Percentiles rank a stretch among this genome's conserved stretches.
Evolutionary conservation across 1,284 basidiomycete genomes (phyloP).

Genomic region (Irpex sp.): DNA sequence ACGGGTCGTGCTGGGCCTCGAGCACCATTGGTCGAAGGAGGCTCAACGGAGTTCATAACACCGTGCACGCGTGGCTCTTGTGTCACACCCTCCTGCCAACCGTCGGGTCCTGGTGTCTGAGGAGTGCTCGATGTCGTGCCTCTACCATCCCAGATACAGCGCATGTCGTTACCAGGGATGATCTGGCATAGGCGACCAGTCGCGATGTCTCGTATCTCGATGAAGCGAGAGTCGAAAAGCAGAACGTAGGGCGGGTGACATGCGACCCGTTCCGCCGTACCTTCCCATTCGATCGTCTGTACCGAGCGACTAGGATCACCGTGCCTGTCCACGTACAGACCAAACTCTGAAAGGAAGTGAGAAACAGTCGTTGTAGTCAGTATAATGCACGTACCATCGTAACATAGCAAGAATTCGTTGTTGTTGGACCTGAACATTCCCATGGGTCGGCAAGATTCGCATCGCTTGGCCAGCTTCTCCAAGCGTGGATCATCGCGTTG

Average conservation of each 20-base stretch:
- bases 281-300: conserved; percentile 92
- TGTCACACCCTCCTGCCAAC: conserved; percentile 42
- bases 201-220: conserved; percentile 87
- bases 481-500: conserved; percentile 73
- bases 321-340: conserved; percentile 85
- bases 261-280: conserved; percentile 82
- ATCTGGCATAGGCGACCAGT: conserved; percentile 89
- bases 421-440: conserved; percentile 91
- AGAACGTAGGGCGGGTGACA: conserved; percentile 89
- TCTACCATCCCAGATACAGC: conserved; percentile 86
- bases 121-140: conserved; percentile 41
- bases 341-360: conserved; percentile 65
- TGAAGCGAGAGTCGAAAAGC: conserved; percentile 88
- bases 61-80: conserved; percentile 75
- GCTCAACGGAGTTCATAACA: conserved; percentile 63
- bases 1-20: conserved; percentile 39
- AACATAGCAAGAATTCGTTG: conserved; percentile 90
- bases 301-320: conserved; percentile 68
- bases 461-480: conserved; percentile 73
- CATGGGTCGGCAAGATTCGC: conserved; percentile 79
- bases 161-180: conserved; percentile 77
- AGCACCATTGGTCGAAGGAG: conserved; percentile 29
- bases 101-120: conserved; percentile 36
- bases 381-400: conserved; percentile 63
- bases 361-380: neutral